Percentiles rank a stretch among this genome's conserved stretches.
Evolutionary conservation across 805 yeast species (phyloP).

Genomic region (Teunomyces atbi): DNA sequence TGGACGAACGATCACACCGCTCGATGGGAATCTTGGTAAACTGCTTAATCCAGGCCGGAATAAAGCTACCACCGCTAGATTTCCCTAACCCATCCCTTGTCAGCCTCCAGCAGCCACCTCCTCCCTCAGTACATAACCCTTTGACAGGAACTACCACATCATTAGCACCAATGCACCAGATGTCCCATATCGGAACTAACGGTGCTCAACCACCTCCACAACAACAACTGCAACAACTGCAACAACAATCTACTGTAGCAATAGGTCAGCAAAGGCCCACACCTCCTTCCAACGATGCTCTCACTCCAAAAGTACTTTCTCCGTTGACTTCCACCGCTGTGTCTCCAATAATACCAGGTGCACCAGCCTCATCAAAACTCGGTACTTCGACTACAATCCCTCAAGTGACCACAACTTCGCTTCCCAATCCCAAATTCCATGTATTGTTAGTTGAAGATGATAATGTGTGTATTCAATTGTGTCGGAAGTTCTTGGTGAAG

Average conservation of each 20-base stretch:
- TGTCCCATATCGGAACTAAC: conserved; percentile 7
- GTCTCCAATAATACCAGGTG: conserved; percentile 11
- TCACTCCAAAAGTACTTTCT: conserved; percentile 15
- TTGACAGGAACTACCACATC: neutral
- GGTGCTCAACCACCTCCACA: conserved; percentile 5
- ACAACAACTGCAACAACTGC: neutral
- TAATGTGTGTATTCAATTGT: conserved; percentile 75
- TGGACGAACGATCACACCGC: conserved; percentile 55
- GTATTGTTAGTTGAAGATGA: conserved; percentile 80
- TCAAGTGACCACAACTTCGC: conserved; percentile 9
- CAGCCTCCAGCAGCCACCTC: conserved; percentile 17
- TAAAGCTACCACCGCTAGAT: conserved; percentile 64
- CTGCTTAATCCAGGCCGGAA: conserved; percentile 56
- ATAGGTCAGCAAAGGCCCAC: neutral
- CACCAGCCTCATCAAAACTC: neutral
- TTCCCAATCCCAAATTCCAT: conserved; percentile 54
- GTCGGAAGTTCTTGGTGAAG: conserved; percentile 76
- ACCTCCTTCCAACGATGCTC: conserved; percentile 10
- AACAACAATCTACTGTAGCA: neutral
- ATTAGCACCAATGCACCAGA: conserved; percentile 2
- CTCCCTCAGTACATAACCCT: neutral
- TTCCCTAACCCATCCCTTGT: conserved; percentile 43
- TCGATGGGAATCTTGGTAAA: conserved; percentile 51
- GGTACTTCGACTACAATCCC: neutral
- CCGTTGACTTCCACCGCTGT: conserved; percentile 13